phyloP scores from a whole-genome alignment of 2,329 filamentous ascomycete genomes.

The Hysterium pulicare region DNA sequence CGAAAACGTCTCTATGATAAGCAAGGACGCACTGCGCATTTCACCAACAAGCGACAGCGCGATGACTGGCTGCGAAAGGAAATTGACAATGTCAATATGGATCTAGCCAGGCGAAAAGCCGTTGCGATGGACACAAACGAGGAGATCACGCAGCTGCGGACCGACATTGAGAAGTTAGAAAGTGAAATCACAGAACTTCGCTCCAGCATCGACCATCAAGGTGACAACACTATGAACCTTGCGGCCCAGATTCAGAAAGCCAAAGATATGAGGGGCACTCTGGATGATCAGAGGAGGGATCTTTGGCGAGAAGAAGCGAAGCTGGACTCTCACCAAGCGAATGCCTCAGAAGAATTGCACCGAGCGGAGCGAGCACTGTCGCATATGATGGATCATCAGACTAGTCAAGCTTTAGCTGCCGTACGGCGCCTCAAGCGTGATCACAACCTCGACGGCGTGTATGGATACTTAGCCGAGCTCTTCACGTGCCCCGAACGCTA shows the following conservation, averaged over 20 bases:
- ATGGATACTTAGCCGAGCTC: constrained; percentile 91
- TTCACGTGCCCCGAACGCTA: constrained; percentile 82
- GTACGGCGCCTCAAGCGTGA: constrained; percentile 80
- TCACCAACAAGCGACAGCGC: constrained; percentile 82
- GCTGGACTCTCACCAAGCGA: constrained; percentile 71
- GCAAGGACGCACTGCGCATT: constrained; percentile 83
- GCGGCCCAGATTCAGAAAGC: constrained; percentile 72
- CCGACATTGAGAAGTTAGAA: constrained; percentile 69
- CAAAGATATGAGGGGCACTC: constrained; percentile 71
- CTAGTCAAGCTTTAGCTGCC: constrained; percentile 79
- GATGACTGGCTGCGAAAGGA: constrained; percentile 79
- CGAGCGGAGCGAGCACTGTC: constrained; percentile 74
- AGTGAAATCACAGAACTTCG: constrained; percentile 68
- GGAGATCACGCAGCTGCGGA: constrained; percentile 70
- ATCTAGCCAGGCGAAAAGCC: constrained; percentile 75
- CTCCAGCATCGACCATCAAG: constrained; percentile 73
- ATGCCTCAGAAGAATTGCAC: constrained; percentile 72
- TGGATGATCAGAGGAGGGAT: constrained; percentile 77
- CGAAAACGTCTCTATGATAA: constrained; percentile 84
- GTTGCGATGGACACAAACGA: constrained; percentile 82
- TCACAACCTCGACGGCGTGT: constrained; percentile 77
- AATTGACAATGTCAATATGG: constrained; percentile 73
- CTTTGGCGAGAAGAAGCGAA: constrained; percentile 88
- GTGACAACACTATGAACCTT: constrained; percentile 68
- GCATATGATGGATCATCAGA: constrained; percentile 85